Evolutionary conservation across 2,329 filamentous ascomycete genomes (phyloP).

Genomic region (Epichloe coenophiala): DNA sequence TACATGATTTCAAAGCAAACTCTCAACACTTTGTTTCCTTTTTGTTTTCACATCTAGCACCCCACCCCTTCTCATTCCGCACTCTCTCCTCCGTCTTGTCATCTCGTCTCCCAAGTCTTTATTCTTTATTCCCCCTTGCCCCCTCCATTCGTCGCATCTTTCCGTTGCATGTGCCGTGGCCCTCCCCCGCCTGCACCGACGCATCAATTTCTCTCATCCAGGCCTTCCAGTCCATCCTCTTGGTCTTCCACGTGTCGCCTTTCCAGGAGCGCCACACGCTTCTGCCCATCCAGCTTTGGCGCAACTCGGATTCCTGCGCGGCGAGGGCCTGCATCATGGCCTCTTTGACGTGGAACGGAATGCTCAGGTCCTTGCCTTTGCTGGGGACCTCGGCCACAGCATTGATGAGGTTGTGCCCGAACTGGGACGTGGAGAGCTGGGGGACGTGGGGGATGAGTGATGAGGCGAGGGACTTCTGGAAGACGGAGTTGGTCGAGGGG

Average conservation of each 20-base stretch:
- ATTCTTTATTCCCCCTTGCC: not conserved
- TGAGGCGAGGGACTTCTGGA: constrained; percentile 43
- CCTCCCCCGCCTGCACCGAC: no score
- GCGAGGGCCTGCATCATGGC: constrained; percentile 36
- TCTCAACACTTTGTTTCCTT: no score
- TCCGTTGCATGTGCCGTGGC: not conserved
- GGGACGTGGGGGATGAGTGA: constrained; percentile 29
- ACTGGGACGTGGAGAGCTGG: constrained; percentile 34
- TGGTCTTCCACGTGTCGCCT: constrained; percentile 42
- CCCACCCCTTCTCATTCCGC: no score
- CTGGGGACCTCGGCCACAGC: constrained; percentile 36
- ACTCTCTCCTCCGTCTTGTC: not conserved
- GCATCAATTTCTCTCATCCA: constrained; percentile 38
- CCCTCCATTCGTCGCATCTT: not conserved
- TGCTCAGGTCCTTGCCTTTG: constrained; percentile 30
- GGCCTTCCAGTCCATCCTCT: constrained; percentile 38
- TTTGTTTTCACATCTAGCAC: not conserved
- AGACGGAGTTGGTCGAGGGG: constrained; percentile 33
- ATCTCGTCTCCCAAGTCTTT: not conserved
- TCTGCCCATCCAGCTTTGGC: constrained; percentile 40
- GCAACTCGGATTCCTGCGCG: constrained; percentile 32
- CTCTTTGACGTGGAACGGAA: constrained; percentile 47
- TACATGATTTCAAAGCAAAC: no score
- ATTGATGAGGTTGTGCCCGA: constrained; percentile 38
- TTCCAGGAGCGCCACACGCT: constrained; percentile 45